Evolutionary conservation across 768 basidiomycete species (phyloP), one percentile per base, ranked within the genome.

Genomic region (Pulveroboletus sp.): DNA sequence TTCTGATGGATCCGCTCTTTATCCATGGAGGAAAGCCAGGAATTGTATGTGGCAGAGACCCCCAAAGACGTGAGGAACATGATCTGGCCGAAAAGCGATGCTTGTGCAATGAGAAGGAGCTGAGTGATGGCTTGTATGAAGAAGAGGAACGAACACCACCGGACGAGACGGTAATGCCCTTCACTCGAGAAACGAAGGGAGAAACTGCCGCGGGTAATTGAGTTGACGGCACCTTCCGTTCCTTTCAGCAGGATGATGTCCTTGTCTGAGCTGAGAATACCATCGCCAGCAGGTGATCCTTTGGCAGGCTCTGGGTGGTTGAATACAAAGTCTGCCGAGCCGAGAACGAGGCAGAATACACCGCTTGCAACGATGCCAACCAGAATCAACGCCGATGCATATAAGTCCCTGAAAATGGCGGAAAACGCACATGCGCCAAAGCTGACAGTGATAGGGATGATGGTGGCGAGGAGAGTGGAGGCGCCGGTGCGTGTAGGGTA

Each of bases 301-400:
- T 47, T 46, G 9, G 65, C 62, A 17, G 68, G 65, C 2, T 50
- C 52, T 8, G 62, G 58, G 23, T 58, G 62, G 2, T 19, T 50
- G 22, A 68, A 57, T 10, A 51, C 27, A 6, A 68, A 36, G 5
- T 54, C 46, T 40, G 58, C 63, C 0, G 60, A 65, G n/a, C 63
- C 63, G 3, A 68, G 47, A 30, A 53, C 51, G 29, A 58, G 49
- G 47, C 56, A 62, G 13, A 64, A 59, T 12, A 68, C 0, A 11
- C 69, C 66, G 22, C 56, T 69, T 32, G 62, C 57, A 7, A 69
- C 4, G n/a, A 70, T 65, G 1, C 68, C 68, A 5, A 59, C 43
- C 1, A 70, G 50, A 29, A 71, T 66, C 60, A 71, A 57, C 3
- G 52, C 39, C 17, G 59, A 62, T 16, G 63, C 60, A 26, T 48